Percentiles rank a stretch among this genome's conserved stretches.
Evolutionary conservation across 129 eudicot species (phyloP).

Genomic region (Erigeron canadensis): DNA sequence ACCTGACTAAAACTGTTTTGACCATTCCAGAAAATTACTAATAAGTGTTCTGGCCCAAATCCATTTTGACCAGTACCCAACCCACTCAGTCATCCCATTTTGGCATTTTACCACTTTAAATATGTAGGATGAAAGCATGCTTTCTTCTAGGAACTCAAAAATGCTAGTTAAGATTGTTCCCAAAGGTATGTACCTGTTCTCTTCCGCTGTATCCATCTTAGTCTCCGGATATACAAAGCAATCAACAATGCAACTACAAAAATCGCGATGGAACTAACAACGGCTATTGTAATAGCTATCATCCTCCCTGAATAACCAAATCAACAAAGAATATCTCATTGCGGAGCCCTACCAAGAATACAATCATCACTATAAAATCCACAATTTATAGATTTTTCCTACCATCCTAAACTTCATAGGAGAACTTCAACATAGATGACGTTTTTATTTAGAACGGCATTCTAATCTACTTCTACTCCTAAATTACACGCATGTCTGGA

Average conservation of each 20-base stretch:
- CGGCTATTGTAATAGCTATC: conserved; percentile 44
- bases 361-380: not conserved
- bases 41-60: too few species aligned
- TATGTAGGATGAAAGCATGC: conserved; percentile 7
- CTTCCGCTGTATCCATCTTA: conserved; percentile 52
- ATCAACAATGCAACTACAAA: conserved; percentile 46
- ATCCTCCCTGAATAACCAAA: conserved; percentile 48
- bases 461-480: too few species aligned
- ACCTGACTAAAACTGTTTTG: too few species aligned
- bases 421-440: too few species aligned
- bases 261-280: conserved; percentile 56
- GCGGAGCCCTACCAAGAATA: not conserved
- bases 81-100: not conserved
- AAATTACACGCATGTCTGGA: too few species aligned
- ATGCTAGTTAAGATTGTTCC: conserved; percentile 9
- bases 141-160: conserved; percentile 1
- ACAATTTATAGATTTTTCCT: not conserved
- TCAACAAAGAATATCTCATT: not conserved
- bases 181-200: conserved; percentile 51
- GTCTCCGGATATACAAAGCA: conserved; percentile 51
- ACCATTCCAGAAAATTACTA: too few species aligned
- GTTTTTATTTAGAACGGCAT: too few species aligned
- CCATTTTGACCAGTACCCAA: too few species aligned
- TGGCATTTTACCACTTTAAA: not conserved
- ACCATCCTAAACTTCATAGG: not conserved